A percentile compares a stretch with the other conserved stretches of the same genome.
Evolutionary conservation across 495 filamentous ascomycete species (phyloP).

Genomic region (Annulohypoxylon moriforme): DNA sequence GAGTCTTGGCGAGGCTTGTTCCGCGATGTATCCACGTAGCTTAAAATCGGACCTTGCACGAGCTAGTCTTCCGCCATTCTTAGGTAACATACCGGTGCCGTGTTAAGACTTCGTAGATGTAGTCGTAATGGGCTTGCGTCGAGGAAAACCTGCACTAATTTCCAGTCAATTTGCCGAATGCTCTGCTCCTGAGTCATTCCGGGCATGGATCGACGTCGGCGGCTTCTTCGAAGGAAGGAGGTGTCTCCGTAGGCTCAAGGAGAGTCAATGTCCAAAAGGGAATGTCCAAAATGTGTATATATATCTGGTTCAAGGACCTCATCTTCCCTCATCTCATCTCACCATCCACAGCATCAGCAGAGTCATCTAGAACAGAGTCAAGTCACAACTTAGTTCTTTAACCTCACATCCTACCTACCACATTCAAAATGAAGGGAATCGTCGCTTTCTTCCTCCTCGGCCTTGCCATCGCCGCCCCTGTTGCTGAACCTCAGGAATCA

Average conservation of each 20-base stretch:
- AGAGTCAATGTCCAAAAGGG: background rate
- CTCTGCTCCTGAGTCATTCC: slow-evolving; percentile 15
- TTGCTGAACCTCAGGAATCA: slow-evolving; percentile 4
- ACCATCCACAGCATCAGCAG: background rate
- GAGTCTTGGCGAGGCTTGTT: slow-evolving; percentile 42
- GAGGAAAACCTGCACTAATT: slow-evolving; percentile 8
- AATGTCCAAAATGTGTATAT: slow-evolving; percentile 28
- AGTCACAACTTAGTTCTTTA: slow-evolving; percentile 5
- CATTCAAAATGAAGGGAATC: slow-evolving; percentile 38
- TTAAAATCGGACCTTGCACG: slow-evolving; percentile 13
- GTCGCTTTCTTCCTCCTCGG: slow-evolving; percentile 35
- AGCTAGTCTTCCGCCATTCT: slow-evolving; percentile 5
- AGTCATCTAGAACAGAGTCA: background rate
- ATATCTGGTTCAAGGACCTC: slow-evolving; percentile 8
- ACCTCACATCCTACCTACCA: background rate
- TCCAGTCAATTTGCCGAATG: slow-evolving; percentile 23
- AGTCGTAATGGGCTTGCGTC: slow-evolving; percentile 7
- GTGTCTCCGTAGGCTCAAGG: slow-evolving; percentile 4
- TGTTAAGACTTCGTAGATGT: slow-evolving; percentile 12
- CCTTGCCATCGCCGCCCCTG: slow-evolving; percentile 31
- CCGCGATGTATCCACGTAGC: slow-evolving; percentile 29
- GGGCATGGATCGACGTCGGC: background rate
- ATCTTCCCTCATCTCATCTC: background rate
- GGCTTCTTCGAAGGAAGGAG: slow-evolving; percentile 8
- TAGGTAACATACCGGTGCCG: slow-evolving; percentile 3